A percentile compares a stretch with the other conserved stretches of the same genome.
phyloP scores from a whole-genome alignment of 192 early-diverging fungal species.

The Pecoramyces ruminantium region DNA sequence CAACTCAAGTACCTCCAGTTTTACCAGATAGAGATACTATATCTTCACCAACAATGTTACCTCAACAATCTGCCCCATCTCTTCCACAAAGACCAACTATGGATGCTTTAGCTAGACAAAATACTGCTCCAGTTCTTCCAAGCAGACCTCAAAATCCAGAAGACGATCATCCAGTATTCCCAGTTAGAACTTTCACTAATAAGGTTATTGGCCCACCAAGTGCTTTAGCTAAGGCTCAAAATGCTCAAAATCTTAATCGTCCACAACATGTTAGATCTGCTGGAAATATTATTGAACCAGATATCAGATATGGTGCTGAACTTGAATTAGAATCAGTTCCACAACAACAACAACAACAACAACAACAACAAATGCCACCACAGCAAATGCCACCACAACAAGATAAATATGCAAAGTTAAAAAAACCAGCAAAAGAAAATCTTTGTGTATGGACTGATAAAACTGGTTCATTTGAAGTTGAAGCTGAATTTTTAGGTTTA shows the following conservation, averaged over 20 bases:
- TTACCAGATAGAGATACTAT: background rate
- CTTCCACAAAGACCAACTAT: slow-evolving; percentile 27
- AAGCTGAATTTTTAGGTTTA: slow-evolving; percentile 69
- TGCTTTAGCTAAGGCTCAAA: too few species aligned
- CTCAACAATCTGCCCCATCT: too few species aligned
- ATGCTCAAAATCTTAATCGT: too few species aligned
- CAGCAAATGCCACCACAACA: too few species aligned
- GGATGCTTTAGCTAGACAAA: too few species aligned
- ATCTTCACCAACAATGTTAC: background rate
- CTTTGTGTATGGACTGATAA: slow-evolving; percentile 86
- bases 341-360: background rate
- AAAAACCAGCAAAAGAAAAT: slow-evolving; percentile 35
- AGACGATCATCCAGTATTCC: too few species aligned
- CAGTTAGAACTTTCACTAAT: background rate
- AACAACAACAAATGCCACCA: too few species aligned
- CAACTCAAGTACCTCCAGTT: slow-evolving; percentile 8
- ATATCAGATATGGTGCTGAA: background rate
- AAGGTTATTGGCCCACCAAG: background rate
- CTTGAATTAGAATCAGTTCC: background rate
- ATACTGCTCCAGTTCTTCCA: slow-evolving; percentile 12
- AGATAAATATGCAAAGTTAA: background rate
- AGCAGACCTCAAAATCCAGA: too few species aligned
- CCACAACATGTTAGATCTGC: background rate
- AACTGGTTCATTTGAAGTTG: slow-evolving; percentile 76
- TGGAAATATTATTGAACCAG: background rate